A percentile compares a stretch with the other conserved stretches of the same genome.
phyloP scores from a whole-genome alignment of 2,329 filamentous ascomycete species.

The Colletotrichum sp. region DNA sequence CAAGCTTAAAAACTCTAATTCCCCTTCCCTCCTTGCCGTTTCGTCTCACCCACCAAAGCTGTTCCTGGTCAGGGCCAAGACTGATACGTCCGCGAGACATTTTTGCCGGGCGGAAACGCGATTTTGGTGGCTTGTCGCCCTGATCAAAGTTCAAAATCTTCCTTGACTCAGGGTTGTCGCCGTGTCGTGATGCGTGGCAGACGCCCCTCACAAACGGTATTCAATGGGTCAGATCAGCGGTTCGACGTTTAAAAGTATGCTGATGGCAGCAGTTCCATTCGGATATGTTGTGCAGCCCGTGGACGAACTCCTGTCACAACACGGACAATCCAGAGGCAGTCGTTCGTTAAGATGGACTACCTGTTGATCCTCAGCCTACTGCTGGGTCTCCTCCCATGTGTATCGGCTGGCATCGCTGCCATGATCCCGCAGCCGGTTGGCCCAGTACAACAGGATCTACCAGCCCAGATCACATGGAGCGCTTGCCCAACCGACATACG shows the following conservation, averaged over 20 bases:
- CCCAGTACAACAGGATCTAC: background rate
- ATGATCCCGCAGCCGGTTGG: constrained; percentile 4
- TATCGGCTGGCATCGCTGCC: background rate
- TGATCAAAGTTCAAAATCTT: background rate
- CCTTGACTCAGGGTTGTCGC: background rate
- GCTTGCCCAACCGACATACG: constrained; percentile 1
- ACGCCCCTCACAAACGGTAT: background rate
- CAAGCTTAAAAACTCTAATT: background rate
- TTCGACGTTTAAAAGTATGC: background rate
- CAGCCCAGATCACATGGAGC: background rate
- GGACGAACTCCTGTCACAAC: background rate
- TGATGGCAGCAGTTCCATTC: background rate
- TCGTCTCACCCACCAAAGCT: background rate
- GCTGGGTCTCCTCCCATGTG: background rate
- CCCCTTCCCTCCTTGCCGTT: background rate
- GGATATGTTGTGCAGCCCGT: accelerated
- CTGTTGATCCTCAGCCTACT: background rate
- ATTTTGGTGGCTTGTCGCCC: background rate
- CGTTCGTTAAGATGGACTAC: background rate
- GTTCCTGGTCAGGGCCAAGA: background rate
- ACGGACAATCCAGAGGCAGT: background rate
- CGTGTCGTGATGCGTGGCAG: background rate
- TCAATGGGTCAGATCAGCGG: background rate
- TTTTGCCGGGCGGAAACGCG: background rate
- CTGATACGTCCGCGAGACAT: background rate